Evolutionary conservation across 176 grass and related monocot species (phyloP).

Genomic region (Urochloa ruziziensis): DNA sequence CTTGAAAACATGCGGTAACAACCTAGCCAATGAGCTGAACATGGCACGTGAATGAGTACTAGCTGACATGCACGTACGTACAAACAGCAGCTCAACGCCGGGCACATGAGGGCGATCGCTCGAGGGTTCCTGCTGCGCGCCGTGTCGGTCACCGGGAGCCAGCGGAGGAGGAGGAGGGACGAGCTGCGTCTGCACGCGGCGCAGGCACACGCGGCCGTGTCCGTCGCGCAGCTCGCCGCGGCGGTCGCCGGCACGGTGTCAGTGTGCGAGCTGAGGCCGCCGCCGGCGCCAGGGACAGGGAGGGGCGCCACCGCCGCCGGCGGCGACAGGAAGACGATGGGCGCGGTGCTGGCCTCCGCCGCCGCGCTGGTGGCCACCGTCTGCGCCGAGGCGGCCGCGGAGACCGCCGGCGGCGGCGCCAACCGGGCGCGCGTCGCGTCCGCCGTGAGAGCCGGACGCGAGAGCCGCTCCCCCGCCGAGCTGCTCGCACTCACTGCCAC

Average conservation of each 20-base stretch:
- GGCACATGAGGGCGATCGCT: conserved; percentile 47
- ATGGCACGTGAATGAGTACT: too few relatives aligned
- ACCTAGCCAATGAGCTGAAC: too few relatives aligned
- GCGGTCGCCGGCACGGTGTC: conserved; percentile 62
- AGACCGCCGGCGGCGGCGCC: conserved; percentile 49
- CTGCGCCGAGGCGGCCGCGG: conserved; percentile 92
- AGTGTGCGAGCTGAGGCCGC: conserved; percentile 35
- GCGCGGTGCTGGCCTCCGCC: conserved; percentile 59
- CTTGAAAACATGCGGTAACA: too few relatives aligned
- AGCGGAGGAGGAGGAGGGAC: conserved; percentile 47
- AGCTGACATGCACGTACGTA: too few relatives aligned
- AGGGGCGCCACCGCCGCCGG: neutral
- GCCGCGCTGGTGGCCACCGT: conserved; percentile 80
- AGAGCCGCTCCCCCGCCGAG: conserved; percentile 50
- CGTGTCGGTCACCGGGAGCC: conserved; percentile 42
- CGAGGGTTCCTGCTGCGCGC: conserved; percentile 46
- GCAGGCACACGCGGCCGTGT: conserved; percentile 74
- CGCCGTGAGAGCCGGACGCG: conserved; percentile 53
- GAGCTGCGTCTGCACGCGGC: conserved; percentile 64
- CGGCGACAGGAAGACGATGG: conserved; percentile 29
- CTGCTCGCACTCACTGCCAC: conserved; percentile 65
- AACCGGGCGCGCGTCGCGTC: conserved; percentile 53
- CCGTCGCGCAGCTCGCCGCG: conserved; percentile 78
- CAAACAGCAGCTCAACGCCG: conserved; percentile 52
- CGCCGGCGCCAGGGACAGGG: too few relatives aligned